A percentile compares a stretch with the other conserved stretches of the same genome.
phyloP scores from a whole-genome alignment of 345 rosid genomes.

The Populus davidiana region DNA sequence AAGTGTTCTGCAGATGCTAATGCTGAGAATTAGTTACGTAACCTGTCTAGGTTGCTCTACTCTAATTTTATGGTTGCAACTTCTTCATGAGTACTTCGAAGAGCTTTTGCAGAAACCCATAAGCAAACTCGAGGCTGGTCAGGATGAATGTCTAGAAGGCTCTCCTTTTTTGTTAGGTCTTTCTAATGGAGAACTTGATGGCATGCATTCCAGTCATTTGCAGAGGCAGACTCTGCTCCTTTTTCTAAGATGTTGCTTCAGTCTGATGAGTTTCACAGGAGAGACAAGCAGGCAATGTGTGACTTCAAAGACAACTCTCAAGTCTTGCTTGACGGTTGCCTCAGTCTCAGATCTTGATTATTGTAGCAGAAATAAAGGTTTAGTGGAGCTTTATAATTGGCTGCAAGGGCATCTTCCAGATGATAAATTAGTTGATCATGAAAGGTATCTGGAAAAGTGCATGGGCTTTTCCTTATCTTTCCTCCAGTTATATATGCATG shows the following conservation, averaged over 20 bases:
- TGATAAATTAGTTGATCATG: slow-evolving; percentile 25
- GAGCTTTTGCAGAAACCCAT: slow-evolving; percentile 47
- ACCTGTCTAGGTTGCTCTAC: slow-evolving; percentile 33
- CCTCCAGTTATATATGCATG: slow-evolving; percentile 61
- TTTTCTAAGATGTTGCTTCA: slow-evolving; percentile 64
- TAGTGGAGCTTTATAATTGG: slow-evolving; percentile 60
- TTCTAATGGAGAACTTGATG: slow-evolving; percentile 33
- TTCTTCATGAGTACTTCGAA: slow-evolving; percentile 55
- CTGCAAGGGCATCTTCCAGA: slow-evolving; percentile 43
- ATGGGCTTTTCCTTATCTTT: slow-evolving; percentile 55
- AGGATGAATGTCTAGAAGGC: slow-evolving; percentile 57
- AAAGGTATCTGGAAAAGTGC: slow-evolving; percentile 41
- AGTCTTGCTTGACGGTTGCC: slow-evolving; percentile 25
- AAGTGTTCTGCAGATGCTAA: slow-evolving; percentile 57
- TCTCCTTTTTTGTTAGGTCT: slow-evolving; percentile 63
- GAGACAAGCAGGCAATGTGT: slow-evolving; percentile 33
- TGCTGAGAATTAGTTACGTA: slow-evolving; percentile 68
- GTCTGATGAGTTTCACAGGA: slow-evolving; percentile 42
- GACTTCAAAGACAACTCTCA: slow-evolving; percentile 15
- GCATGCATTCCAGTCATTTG: slow-evolving; percentile 42
- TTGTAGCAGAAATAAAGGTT: slow-evolving; percentile 44
- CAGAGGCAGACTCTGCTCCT: slow-evolving; percentile 65
- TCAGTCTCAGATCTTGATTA: slow-evolving; percentile 14
- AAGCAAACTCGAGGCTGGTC: slow-evolving; percentile 17
- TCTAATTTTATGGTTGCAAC: slow-evolving; percentile 65